These are phyloP conservation scores for Suillus fuscotomentosus DNA, from an alignment of 768 basidiomycete genomes.

Conservation along the genomic window DNA sequence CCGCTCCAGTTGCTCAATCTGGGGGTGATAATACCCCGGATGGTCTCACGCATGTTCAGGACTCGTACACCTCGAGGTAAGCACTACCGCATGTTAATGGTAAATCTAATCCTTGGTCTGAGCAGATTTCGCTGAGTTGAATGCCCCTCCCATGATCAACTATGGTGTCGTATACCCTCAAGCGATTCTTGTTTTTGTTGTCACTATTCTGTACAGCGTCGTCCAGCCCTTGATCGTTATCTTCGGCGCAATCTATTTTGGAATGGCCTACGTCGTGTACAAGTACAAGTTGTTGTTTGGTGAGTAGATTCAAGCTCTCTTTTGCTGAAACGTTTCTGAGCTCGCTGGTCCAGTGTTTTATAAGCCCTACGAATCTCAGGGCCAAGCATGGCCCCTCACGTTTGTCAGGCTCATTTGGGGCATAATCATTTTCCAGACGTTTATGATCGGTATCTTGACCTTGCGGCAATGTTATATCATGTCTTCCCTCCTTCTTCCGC, in stretches of 20 bases:
- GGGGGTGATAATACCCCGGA: constrained; percentile 80
- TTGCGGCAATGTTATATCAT: constrained; percentile 56
- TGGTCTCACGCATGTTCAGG: constrained; percentile 70
- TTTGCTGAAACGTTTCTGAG: not conserved
- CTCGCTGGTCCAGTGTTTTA: constrained; percentile 72
- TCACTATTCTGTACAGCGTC: constrained; percentile 93
- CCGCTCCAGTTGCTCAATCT: constrained; percentile 92
- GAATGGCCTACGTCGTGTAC: constrained; percentile 93
- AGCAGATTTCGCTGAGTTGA: constrained; percentile 91
- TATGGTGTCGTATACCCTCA: constrained; percentile 98
- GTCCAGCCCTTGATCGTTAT: constrained; percentile 93
- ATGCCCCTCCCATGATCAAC: constrained; percentile 97
- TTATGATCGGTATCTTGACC: constrained; percentile 97
- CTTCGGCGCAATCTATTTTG: constrained; percentile 96
- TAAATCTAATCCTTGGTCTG: constrained; percentile 1
- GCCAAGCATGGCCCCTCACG: constrained; percentile 97
- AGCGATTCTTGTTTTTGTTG: constrained; percentile 92
- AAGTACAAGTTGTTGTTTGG: constrained; percentile 97
- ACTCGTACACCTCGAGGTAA: constrained; percentile 90
- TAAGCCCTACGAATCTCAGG: constrained; percentile 96
- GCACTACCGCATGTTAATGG: constrained; percentile 7
- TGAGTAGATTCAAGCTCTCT: constrained; percentile 35
- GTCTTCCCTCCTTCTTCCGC: constrained; percentile 65
- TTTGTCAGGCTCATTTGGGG: constrained; percentile 92
- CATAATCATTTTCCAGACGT: constrained; percentile 87